These are phyloP conservation scores for Rutidosis leptorrhynchoides DNA, from an alignment of 129 eudicot genomes.

Conservation along the genomic window DNA sequence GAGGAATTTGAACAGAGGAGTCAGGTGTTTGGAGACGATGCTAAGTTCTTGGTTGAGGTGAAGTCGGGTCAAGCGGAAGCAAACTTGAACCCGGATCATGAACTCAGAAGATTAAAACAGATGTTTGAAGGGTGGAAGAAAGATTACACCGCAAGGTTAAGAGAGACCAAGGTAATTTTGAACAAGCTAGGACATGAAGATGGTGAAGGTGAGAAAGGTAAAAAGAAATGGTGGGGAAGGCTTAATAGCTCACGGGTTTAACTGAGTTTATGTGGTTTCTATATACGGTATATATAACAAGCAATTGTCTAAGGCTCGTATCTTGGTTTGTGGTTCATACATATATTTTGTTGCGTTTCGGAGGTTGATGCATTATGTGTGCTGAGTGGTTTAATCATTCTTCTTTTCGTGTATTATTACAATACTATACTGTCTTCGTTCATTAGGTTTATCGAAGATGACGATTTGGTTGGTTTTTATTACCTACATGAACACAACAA, in stretches of 20 bases:
- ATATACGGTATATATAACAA: constrained; percentile 21
- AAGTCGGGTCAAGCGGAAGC: constrained; percentile 87
- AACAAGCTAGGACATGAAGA: constrained; percentile 72
- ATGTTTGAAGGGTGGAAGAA: constrained; percentile 98
- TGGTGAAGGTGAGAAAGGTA: constrained; percentile 51
- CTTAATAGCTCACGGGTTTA: constrained; percentile 71
- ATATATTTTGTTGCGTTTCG: constrained; percentile 13
- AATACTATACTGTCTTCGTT: not conserved
- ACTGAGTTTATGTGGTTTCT: constrained; percentile 22
- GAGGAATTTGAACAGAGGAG: constrained; percentile 93
- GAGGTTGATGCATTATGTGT: constrained; percentile 14
- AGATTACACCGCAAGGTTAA: constrained; percentile 72
- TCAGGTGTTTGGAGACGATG: constrained; percentile 88
- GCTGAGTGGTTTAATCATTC: constrained; percentile 17
- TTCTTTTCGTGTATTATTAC: constrained; percentile 15
- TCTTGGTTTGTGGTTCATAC: constrained; percentile 21
- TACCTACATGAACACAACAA: not conserved
- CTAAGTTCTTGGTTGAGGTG: constrained; percentile 89
- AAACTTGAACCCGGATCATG: constrained; percentile 72
- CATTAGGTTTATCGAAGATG: constrained; percentile 9
- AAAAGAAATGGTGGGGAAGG: constrained; percentile 93
- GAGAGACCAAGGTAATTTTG: constrained; percentile 89
- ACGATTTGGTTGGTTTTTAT: constrained; percentile 7
- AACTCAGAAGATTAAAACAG: constrained; percentile 69
- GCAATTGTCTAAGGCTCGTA: constrained; percentile 6